Conservation (phyloP, 2,329 filamentous ascomycete genomes). For the Lasiodiplodia sp. region DNA sequence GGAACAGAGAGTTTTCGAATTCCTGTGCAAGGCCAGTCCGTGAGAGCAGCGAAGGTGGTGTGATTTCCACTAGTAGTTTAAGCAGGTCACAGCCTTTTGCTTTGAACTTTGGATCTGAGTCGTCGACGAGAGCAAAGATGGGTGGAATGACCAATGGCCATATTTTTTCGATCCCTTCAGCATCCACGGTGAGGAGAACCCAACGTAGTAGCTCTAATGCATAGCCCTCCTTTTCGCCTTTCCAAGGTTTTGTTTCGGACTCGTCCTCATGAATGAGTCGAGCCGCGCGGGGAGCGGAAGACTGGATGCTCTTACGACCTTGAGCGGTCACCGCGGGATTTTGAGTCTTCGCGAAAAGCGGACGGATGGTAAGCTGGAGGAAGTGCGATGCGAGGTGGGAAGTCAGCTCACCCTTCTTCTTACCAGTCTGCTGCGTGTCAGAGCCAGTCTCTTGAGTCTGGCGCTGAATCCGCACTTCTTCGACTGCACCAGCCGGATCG, state of each 20-base stretch:
- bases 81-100: constrained; percentile 64
- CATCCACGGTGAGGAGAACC: constrained; percentile 59
- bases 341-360: constrained; percentile 62
- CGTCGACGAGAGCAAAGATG: constrained; percentile 73
- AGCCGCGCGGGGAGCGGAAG: constrained; percentile 42
- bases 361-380: constrained; percentile 69
- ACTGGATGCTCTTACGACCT: constrained; percentile 61
- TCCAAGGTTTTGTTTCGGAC: constrained; percentile 65
- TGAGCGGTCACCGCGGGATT: constrained; percentile 58
- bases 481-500: constrained; percentile 60
- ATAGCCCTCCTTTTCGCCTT: constrained; percentile 57
- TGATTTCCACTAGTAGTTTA: constrained; percentile 61
- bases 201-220: constrained; percentile 67
- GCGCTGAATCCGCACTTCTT: constrained; percentile 48
- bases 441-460: constrained; percentile 35
- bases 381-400: constrained; percentile 60
- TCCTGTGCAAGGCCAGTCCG: constrained; percentile 71
- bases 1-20: constrained; percentile 73
- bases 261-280: constrained; percentile 48
- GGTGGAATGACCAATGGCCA: constrained; percentile 77
- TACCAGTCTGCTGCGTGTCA: constrained; percentile 31
- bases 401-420: constrained; percentile 57
- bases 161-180: constrained; percentile 62
- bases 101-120: constrained; percentile 63
- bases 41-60: constrained; percentile 61